A percentile compares a stretch with the other conserved stretches of the same genome.
These are phyloP conservation scores for Verticillium nubilum DNA, from an alignment of 2,329 filamentous ascomycete genomes.

Conservation along the genomic window DNA sequence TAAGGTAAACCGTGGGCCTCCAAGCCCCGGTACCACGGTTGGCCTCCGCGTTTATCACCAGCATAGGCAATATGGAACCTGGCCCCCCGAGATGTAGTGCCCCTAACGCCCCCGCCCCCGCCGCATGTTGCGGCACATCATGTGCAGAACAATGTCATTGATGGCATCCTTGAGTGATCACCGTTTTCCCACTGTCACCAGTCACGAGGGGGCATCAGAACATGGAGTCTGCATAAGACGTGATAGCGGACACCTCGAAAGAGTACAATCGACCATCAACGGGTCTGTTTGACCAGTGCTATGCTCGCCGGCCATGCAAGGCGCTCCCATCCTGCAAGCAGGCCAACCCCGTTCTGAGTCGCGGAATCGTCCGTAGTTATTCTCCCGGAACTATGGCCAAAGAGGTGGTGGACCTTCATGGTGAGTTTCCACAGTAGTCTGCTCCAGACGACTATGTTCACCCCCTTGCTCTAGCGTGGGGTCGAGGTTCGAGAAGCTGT, in stretches of 20 bases:
- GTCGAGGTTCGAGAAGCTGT: not conserved
- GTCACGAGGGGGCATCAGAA: not conserved
- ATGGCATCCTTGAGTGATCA: not conserved
- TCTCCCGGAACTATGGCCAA: not conserved
- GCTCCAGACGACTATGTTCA: not conserved
- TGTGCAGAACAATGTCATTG: not conserved
- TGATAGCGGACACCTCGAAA: not conserved
- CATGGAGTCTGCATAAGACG: not conserved
- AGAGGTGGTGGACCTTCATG: not conserved
- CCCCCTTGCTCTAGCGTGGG: not conserved
- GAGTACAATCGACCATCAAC: not conserved
- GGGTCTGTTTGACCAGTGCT: not conserved
- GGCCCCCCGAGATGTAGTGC: conserved; percentile 1
- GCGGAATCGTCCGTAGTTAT: not conserved
- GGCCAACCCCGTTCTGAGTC: not conserved
- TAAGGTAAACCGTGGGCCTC: not conserved
- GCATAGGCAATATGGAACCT: conserved; percentile 3
- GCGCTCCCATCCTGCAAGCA: not conserved
- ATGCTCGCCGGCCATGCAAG: not conserved
- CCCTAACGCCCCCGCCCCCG: not conserved
- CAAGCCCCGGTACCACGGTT: not conserved
- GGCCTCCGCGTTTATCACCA: not conserved
- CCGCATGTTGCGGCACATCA: not conserved
- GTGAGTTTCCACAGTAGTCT: not conserved
- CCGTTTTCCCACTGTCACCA: not conserved